Evolutionary conservation across 2,329 filamentous ascomycete genomes (phyloP).

Genomic region (Amylocarpus encephaloides): DNA sequence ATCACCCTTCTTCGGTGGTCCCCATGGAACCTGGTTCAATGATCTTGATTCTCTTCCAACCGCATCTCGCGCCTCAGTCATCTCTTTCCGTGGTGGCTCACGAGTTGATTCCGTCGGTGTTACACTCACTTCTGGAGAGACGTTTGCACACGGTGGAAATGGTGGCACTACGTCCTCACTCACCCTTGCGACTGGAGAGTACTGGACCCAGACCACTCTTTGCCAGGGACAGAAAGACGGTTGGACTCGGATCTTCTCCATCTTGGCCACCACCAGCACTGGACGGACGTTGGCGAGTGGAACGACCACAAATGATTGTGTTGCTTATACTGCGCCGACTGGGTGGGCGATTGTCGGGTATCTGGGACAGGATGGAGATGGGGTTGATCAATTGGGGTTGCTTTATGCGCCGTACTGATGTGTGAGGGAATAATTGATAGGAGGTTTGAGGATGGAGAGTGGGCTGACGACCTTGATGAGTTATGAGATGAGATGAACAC

Average conservation of each 20-base stretch:
- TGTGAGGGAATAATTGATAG: too few relatives aligned
- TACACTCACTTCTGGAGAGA: conserved; percentile 42
- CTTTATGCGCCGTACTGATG: conserved; percentile 39
- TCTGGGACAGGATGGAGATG: conserved; percentile 45
- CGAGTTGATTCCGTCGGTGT: conserved; percentile 47
- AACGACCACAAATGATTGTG: conserved; percentile 41
- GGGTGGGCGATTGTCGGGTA: conserved; percentile 50
- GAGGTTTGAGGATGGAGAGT: neutral
- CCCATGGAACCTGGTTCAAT: conserved; percentile 48
- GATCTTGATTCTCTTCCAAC: conserved; percentile 37
- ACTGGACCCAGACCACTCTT: conserved; percentile 42
- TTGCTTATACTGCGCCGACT: conserved; percentile 38
- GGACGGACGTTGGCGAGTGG: conserved; percentile 42
- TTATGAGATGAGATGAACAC: neutral
- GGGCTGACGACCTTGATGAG: neutral
- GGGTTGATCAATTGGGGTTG: conserved; percentile 49
- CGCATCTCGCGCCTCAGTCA: conserved; percentile 32
- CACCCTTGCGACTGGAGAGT: conserved; percentile 41
- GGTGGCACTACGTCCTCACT: conserved; percentile 42
- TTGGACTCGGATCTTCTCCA: conserved; percentile 49
- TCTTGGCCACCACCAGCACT: conserved; percentile 44
- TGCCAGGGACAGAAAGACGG: conserved; percentile 43
- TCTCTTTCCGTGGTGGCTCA: conserved; percentile 41
- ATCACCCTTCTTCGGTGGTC: conserved; percentile 42
- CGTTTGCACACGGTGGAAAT: conserved; percentile 46